A percentile compares a stretch with the other conserved stretches of the same genome.
These are phyloP conservation scores for Gossypium gossypioides DNA, from an alignment of 441 rosid genomes.

Conservation along the genomic window DNA sequence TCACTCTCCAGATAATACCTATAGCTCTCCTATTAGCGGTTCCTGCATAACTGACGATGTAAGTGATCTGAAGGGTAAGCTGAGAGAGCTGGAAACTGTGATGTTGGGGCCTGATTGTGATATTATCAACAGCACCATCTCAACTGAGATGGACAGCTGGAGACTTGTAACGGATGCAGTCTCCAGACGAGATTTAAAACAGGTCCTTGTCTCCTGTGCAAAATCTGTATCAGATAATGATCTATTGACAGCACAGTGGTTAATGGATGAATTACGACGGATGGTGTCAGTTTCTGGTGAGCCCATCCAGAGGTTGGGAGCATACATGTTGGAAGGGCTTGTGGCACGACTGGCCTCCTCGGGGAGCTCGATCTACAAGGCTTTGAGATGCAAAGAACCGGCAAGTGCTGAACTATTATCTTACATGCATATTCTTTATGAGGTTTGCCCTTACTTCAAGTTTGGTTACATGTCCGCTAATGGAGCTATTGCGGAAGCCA, in stretches of 20 bases:
- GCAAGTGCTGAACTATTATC: conserved; percentile 61
- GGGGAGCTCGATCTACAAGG: conserved; percentile 56
- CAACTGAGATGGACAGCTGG: conserved; percentile 38
- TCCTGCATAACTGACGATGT: conserved; percentile 68
- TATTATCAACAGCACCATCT: conserved; percentile 17
- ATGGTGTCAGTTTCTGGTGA: conserved; percentile 82
- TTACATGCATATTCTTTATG: conserved; percentile 71
- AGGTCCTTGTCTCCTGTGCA: conserved; percentile 60
- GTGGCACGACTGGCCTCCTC: conserved; percentile 68
- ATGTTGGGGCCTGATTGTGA: conserved; percentile 79
- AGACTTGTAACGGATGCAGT: conserved; percentile 44
- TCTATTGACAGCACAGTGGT: conserved; percentile 44
- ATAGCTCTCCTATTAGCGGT: conserved; percentile 46
- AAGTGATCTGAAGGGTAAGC: conserved; percentile 50
- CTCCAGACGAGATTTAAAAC: conserved; percentile 46
- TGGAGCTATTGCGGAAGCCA: conserved; percentile 86
- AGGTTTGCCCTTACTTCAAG: conserved; percentile 79
- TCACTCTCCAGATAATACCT: conserved; percentile 40
- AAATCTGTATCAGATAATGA: conserved; percentile 68
- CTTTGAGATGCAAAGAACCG: conserved; percentile 54
- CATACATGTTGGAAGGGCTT: conserved; percentile 74
- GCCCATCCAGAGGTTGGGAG: conserved; percentile 77
- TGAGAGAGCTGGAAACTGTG: conserved; percentile 61
- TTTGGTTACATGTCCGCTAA: conserved; percentile 87
- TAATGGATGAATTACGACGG: conserved; percentile 53